Evolutionary conservation across 352 stramenopile genomes (phyloP).

Genomic region (Pythium chondricola): DNA sequence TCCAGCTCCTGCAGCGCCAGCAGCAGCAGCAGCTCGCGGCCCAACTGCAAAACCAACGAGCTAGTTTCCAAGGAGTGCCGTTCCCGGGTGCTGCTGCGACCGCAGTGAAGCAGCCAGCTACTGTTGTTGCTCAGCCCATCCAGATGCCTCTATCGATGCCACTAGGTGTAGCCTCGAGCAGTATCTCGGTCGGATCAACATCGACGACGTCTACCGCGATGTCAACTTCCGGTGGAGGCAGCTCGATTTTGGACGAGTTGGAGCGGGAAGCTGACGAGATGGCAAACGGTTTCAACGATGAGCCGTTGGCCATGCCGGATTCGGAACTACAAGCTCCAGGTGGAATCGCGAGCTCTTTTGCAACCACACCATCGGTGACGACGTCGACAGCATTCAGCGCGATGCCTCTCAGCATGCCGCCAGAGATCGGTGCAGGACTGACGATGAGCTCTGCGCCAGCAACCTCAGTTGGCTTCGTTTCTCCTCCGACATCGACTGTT

Average conservation of each 20-base stretch:
- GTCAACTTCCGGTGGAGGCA: conserved; percentile 23
- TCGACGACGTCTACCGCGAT: conserved; percentile 10
- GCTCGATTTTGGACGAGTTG: conserved; percentile 81
- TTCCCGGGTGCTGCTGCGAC: conserved; percentile 32
- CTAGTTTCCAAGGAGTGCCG: conserved; percentile 56
- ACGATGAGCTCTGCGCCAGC: conserved; percentile 18
- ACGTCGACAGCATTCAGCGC: conserved; percentile 35
- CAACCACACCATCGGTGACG: conserved; percentile 9
- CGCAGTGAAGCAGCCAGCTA: conserved; percentile 26
- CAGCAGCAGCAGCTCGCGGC: conserved; percentile 70
- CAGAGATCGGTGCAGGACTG: conserved; percentile 45
- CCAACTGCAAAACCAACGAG: conserved; percentile 59
- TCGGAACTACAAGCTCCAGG: conserved; percentile 49
- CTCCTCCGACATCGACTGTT: conserved; percentile 32
- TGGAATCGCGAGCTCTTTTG: conserved; percentile 16
- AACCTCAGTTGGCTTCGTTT: conserved; percentile 34
- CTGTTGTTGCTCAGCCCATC: conserved; percentile 33
- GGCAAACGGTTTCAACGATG: conserved; percentile 74
- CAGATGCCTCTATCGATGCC: conserved; percentile 39
- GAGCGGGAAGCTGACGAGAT: conserved; percentile 85
- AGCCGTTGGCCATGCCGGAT: conserved; percentile 78
- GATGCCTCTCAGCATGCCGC: conserved; percentile 66
- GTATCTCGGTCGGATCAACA: conserved; percentile 3
- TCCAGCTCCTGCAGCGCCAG: conserved; percentile 32
- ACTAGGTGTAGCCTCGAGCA: not conserved